phyloP scores from a whole-genome alignment of 1,139 yeast genomes.

The Zygosaccharomyces sapae region DNA sequence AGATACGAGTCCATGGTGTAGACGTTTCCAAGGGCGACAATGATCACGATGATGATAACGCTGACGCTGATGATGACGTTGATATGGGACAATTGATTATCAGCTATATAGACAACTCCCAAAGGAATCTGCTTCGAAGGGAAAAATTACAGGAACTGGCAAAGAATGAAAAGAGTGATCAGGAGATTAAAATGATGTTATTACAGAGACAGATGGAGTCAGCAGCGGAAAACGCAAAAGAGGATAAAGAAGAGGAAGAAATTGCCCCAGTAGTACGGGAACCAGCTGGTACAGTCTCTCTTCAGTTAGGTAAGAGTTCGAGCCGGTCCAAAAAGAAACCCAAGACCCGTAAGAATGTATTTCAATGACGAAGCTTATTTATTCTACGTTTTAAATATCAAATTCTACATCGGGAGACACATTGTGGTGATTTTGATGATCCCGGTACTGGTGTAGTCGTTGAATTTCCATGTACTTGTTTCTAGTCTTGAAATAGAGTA shows the following conservation, averaged over 20 bases:
- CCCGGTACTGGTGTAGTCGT: constrained; percentile 14
- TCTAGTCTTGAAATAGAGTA: constrained; percentile 59
- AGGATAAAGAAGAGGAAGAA: constrained; percentile 1
- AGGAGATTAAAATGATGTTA: constrained; percentile 41
- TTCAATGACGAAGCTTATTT: constrained; percentile 3
- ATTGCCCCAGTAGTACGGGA: background rate
- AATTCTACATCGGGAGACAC: constrained; percentile 3
- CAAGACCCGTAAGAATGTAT: constrained; percentile 18
- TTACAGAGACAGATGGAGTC: constrained; percentile 51
- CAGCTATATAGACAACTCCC: constrained; percentile 53
- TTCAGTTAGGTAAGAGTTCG: background rate
- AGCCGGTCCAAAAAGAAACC: constrained; percentile 6
- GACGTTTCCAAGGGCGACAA: constrained; percentile 15
- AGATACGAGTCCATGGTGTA: constrained; percentile 50
- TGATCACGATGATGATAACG: constrained; percentile 20
- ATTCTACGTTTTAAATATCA: constrained; percentile 1
- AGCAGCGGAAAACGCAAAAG: background rate
- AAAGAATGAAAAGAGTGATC: constrained; percentile 44
- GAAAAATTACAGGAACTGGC: constrained; percentile 39
- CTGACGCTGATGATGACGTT: constrained; percentile 13
- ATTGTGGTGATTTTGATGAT: background rate
- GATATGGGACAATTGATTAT: constrained; percentile 36
- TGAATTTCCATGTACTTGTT: constrained; percentile 35
- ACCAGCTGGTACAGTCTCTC: background rate
- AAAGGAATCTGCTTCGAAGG: constrained; percentile 42